Conservation (phyloP, 2,329 filamentous ascomycete genomes). For the Sclerotinia nivalis region DNA sequence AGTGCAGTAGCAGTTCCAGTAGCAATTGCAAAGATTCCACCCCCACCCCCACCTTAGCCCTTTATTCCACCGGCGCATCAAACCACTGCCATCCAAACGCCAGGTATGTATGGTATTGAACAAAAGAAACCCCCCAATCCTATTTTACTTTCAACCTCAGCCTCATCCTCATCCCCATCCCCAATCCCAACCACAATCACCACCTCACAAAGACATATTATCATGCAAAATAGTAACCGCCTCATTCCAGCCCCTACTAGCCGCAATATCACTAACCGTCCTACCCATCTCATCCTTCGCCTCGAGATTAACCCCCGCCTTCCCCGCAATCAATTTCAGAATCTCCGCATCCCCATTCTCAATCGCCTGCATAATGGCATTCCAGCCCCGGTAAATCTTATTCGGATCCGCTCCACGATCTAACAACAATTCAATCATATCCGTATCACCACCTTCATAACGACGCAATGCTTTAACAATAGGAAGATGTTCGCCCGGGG, state of each 20-base stretch:
- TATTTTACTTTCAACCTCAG: background rate
- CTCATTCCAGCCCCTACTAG: conserved; percentile 59
- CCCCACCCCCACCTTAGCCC: background rate
- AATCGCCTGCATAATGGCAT: conserved; percentile 63
- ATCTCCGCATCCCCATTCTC: conserved; percentile 62
- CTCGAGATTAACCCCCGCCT: conserved; percentile 52
- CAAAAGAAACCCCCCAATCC: background rate
- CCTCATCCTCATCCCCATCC: too few relatives aligned
- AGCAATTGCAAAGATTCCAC: background rate
- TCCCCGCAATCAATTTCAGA: conserved; percentile 53
- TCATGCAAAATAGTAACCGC: conserved; percentile 42
- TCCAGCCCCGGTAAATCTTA: conserved; percentile 66
- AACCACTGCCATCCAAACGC: background rate
- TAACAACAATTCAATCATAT: conserved; percentile 63
- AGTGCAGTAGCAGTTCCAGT: background rate
- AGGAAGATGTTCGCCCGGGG: conserved; percentile 69
- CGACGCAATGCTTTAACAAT: conserved; percentile 68
- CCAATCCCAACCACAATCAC: background rate
- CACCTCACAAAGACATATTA: conserved; percentile 20
- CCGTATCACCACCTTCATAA: conserved; percentile 55
- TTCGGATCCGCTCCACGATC: conserved; percentile 67
- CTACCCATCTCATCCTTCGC: conserved; percentile 55
- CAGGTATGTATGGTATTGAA: background rate
- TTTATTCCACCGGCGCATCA: background rate
- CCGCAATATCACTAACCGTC: conserved; percentile 59